phyloP scores from a whole-genome alignment of 1,284 basidiomycete species.

The Rhodotorula sp. region DNA sequence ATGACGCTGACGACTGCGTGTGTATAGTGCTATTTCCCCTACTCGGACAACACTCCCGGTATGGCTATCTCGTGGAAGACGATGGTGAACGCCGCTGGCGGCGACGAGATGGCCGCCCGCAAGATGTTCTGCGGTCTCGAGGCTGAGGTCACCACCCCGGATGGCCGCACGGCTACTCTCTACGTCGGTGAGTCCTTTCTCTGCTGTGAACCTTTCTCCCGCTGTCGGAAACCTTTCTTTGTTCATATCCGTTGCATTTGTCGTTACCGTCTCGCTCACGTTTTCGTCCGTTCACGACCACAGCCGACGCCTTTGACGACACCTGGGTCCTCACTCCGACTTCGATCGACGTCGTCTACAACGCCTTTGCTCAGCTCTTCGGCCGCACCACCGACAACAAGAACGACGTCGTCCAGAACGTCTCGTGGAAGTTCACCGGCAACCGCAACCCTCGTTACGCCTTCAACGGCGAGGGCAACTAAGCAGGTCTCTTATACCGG shows the following conservation, averaged over 20 bases:
- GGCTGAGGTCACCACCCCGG: slow-evolving; percentile 23
- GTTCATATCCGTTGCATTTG: background rate
- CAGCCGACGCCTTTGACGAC: slow-evolving; percentile 36
- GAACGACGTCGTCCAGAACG: slow-evolving; percentile 34
- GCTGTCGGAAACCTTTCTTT: no score
- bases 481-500: background rate
- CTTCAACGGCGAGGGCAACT: slow-evolving; percentile 4
- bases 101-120: slow-evolving; percentile 16
- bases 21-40: slow-evolving; percentile 23
- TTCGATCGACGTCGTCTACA: slow-evolving; percentile 32
- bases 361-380: slow-evolving; percentile 17
- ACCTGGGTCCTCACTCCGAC: slow-evolving; percentile 34
- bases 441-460: slow-evolving; percentile 7
- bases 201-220: background rate
- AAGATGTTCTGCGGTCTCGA: slow-evolving; percentile 35
- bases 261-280: background rate
- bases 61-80: slow-evolving; percentile 32
- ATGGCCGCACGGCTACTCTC: slow-evolving; percentile 11
- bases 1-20: no score
- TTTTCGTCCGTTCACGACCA: background rate
- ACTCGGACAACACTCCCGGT: slow-evolving; percentile 26
- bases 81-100: slow-evolving; percentile 30
- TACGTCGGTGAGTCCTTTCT: slow-evolving; percentile 4
- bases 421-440: slow-evolving; percentile 37
- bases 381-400: slow-evolving; percentile 30